Base-by-base conservation (phyloP, 2,329 filamentous ascomycete species). In the Hymenoscyphus scutula region DNA sequence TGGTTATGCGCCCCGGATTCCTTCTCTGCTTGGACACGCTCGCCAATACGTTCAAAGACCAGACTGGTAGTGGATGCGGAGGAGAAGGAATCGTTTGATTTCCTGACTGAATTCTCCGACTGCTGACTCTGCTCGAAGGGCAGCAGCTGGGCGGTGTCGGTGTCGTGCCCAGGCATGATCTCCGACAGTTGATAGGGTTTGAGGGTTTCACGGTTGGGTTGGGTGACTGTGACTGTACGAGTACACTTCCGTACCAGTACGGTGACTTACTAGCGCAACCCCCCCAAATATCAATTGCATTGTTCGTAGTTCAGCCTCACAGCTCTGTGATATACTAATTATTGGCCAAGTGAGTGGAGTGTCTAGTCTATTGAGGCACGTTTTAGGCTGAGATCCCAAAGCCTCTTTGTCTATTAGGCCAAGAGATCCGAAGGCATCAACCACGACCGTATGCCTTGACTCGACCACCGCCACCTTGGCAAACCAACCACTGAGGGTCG, bases 51-150 rank as follows among this genome's bases (percentile, higher is more conserved):
- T 68, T 95, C 90, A 73, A 95, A 90, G 60, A 95, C 85, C 15
- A 95, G 81, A 70, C 91, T 94, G 3, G 89, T 92, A 11, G 91
- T 94, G 37, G 91, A 95, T n/a, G 87, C 87, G 48, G 89, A 89
- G n/a, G 89, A 91, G 54, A 84, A 75, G 3, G 90, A 91, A 29
- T 74, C 73, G 55, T 69, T 65, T 2, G 73, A 75, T 61, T 63
- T 55, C 57, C 73, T 65, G 15, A 29, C 34, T 25, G 19, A 17
- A 13, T 3, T 41, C 48, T 59, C 56, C 45, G 67, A 63, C 53
- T 68, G 62, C 30, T 67, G n/a, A n/a, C n/a, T n/a, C n/a, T n/a
- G n/a, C n/a, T n/a, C 65, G 23, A 63, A 53, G 10, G 69, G 62
- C 15, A 73, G 66, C 34, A 74, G 68, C 41, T 69, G 65, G 25